phyloP scores from a whole-genome alignment of 352 stramenopile genomes.

The Stramenopiles sp. region DNA sequence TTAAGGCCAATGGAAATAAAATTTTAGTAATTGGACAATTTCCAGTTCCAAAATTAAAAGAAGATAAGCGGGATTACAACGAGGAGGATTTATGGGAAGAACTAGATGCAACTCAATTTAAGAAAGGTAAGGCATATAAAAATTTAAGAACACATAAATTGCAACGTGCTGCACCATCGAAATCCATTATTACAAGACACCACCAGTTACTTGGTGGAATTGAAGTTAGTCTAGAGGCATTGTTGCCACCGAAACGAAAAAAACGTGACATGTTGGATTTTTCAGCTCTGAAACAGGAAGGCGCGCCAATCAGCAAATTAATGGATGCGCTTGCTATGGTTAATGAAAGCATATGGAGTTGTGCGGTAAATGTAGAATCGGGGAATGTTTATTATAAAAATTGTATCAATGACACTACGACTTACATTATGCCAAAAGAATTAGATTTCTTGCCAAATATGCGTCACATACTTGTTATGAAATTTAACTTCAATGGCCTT shows the following conservation, averaged over 20 bases:
- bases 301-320: neutral
- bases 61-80: neutral
- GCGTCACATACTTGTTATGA: neutral
- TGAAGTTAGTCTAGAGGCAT: neutral
- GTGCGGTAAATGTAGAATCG: neutral
- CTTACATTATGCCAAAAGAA: neutral
- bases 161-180: neutral
- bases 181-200: neutral
- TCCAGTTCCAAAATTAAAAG: neutral
- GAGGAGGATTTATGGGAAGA: neutral
- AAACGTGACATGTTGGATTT: neutral
- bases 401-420: neutral
- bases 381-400: neutral
- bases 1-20: neutral
- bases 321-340: neutral
- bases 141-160: neutral
- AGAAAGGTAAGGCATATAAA: neutral
- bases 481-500: neutral
- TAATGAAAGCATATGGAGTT: neutral
- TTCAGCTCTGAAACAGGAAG: neutral
- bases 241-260: neutral
- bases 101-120: neutral
- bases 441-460: neutral
- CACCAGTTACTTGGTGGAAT: neutral
- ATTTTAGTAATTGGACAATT: neutral